Evolutionary conservation across 1,139 yeast species (phyloP), one percentile per base, ranked within the genome.

Genomic region (Casaregolazyma suthepensis): DNA sequence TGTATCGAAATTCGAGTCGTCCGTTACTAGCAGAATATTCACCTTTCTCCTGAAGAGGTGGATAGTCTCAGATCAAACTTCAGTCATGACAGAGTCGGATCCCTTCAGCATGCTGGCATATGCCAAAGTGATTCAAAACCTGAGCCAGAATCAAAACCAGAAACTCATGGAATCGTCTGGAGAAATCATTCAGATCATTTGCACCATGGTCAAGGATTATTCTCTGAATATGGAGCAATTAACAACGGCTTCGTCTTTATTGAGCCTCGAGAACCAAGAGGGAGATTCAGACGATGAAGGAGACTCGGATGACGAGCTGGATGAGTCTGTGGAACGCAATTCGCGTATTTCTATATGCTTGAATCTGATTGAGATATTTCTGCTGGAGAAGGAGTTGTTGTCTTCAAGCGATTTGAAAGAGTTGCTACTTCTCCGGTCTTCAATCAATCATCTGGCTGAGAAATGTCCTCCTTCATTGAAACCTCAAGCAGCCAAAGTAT

Each of bases 101-200:
- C 87, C 90, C 5, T 77, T 84, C 54, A 62, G 76, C 17, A 75
- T 80, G 45, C 71, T 89, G 48, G 72, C 82, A 5, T 85, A 86
- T 63, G 73, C 87, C 56, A 79, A 85, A 56, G 65, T 88, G 17
- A 69, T 90, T 49, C 93, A 89, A 62, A 71, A 72, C 18, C 68
- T 88, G 45, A 80, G 83, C n/a, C 77, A 77, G 15, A 75, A 75
- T 29, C 85, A 85, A 60, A 84, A 80, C 57, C 80, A 82, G 9
- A 76, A 76, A 46, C 68, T 91, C 42, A 77, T 88, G 10, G 78
- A 78, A 40, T 80, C 85, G 2, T 86, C 94, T 0, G 66, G 67
- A 5, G 87, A 83, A 52, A 75, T 85, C 57, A 70, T 87, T 26
- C 72, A 71, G 17, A 75, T 87, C 23, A 78, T 86, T 0, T 70